Conservation (phyloP, 2,329 filamentous ascomycete genomes). For the Bipolaris cookei region DNA sequence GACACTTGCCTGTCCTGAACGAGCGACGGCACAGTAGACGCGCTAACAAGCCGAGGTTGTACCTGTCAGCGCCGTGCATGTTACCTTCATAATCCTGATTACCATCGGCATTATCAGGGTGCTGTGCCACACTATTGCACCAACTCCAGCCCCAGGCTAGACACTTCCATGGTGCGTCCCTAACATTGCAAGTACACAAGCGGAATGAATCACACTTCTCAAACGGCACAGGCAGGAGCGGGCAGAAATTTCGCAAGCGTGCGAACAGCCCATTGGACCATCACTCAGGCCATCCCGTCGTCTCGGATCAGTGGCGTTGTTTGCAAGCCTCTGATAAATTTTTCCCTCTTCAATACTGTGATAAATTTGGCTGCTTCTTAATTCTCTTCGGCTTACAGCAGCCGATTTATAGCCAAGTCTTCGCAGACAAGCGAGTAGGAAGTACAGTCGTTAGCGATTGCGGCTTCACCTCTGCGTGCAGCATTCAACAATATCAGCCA, state of each 20-base stretch:
- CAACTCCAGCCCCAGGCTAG: not conserved
- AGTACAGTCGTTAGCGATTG: too few species aligned
- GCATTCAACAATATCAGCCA: too few species aligned
- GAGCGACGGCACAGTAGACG: not conserved
- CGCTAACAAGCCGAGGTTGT: not conserved
- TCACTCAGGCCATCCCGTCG: not conserved
- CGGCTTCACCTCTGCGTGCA: too few species aligned
- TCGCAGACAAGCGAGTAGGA: not conserved
- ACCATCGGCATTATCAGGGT: not conserved
- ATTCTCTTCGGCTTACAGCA: not conserved
- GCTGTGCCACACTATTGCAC: constrained; percentile 1
- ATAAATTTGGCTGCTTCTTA: not conserved
- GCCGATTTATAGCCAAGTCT: not conserved
- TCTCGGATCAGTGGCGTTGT: not conserved
- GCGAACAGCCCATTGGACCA: not conserved
- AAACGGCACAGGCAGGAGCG: not conserved
- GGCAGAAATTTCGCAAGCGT: not conserved
- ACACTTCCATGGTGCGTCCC: not conserved
- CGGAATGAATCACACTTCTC: not conserved
- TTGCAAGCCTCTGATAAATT: not conserved
- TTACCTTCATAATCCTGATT: constrained; percentile 1
- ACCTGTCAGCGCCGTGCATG: not conserved
- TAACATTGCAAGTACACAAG: too few species aligned
- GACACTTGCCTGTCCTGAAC: not conserved
- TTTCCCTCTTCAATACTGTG: too few species aligned